Base-by-base conservation (phyloP, 2,329 filamentous ascomycete genomes). In the Exophiala viscosa region DNA sequence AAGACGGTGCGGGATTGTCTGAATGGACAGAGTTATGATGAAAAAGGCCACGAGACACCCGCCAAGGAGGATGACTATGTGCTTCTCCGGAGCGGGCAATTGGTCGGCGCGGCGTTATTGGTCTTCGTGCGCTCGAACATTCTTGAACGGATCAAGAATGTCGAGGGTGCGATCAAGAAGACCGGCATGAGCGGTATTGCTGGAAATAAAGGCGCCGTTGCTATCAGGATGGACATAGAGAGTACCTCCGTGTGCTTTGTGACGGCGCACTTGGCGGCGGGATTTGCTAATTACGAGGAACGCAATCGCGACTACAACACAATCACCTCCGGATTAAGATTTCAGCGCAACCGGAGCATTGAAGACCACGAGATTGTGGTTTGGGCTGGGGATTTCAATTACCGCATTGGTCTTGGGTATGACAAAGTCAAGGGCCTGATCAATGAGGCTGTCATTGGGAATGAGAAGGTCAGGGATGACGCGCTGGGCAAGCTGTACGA, bases 371-470 rank as follows among this genome's bases (percentile, higher is more conserved):
- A 87, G 60, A 85, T 88, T 17, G 86, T 97, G 33, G 86, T 96
- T 48, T 99, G 93, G 92, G 80, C 96, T 38, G 93, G 93, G 4
- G 93, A 99, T 69, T 99, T 99, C 76, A 99, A 99, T 67, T 99
- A 99, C 70, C 86, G 93, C 14, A 95, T 99, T 63, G 92, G 91
- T 1, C 77, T 97, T 52, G 80, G 79, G 40, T 84, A 89, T 59
- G 90, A 96, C 35, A 84, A 80, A 54, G 88, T 90, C 6, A 85
- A 88, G 60, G 80, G 84, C 31, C 74, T 95, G 8, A 83, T 96
- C 49, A 81, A 85, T 62, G 78, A 81, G 49, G 76, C 81, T 20
- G 86, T 96, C 64, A 76, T 95, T 9, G 87, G 86, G 50, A 85
- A 79, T 73, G 97, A 45, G 95, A 96, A 66, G 87, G 97, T 65